Conservation (phyloP, 192 early-diverging fungal genomes). For the Cetraspora pellucida region DNA sequence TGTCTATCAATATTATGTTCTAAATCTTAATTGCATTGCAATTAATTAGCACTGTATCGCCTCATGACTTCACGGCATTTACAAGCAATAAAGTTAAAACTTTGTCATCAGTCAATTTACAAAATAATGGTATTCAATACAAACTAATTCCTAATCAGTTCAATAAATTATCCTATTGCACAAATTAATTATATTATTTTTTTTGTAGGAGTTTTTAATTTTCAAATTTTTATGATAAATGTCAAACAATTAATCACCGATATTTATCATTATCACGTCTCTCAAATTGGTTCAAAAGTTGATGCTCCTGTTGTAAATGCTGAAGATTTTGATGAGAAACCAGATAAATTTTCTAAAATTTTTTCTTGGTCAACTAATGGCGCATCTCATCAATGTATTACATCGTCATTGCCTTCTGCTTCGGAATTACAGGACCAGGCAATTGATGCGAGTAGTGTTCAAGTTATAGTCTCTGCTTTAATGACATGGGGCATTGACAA, state of each 20-base stretch:
- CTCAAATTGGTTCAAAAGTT: conserved; percentile 25
- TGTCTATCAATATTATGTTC: no score
- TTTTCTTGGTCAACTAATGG: conserved; percentile 31
- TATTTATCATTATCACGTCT: conserved; percentile 36
- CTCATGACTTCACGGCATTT: background rate
- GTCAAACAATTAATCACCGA: conserved; percentile 33
- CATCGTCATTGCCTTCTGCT: background rate
- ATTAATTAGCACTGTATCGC: background rate
- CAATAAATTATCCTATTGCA: background rate
- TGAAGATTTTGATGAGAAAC: conserved; percentile 31
- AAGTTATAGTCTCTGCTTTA: conserved; percentile 40
- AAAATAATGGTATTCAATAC: background rate
- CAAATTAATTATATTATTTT: background rate
- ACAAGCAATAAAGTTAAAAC: background rate
- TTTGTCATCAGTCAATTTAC: conserved; percentile 4
- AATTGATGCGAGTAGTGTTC: conserved; percentile 25
- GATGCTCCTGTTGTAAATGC: background rate
- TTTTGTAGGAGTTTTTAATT: background rate
- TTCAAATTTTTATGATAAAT: conserved; percentile 30
- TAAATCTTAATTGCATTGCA: no score
- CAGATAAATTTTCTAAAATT: conserved; percentile 6
- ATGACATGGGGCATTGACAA: conserved; percentile 60
- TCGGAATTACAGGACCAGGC: background rate
- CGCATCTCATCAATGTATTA: background rate
- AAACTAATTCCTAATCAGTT: background rate